A percentile compares a stretch with the other conserved stretches of the same genome.
Conservation (phyloP, 1,139 yeast genomes). For the Fermentozyma sake region DNA sequence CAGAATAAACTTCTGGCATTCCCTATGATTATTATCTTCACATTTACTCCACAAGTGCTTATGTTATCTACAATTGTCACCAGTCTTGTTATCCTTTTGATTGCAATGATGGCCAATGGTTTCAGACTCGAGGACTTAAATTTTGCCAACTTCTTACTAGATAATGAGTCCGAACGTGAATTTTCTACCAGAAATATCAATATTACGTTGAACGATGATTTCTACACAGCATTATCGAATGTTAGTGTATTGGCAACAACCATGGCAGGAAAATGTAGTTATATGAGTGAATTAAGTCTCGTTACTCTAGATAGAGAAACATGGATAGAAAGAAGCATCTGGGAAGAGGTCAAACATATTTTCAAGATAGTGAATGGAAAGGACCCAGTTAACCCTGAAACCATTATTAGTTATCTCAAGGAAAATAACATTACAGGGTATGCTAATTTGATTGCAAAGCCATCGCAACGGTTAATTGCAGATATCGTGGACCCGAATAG, state of each 20-base stretch:
- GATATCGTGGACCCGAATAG: conserved; percentile 10
- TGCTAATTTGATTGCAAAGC: conserved; percentile 27
- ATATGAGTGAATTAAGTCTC: conserved; percentile 55
- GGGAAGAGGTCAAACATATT: conserved; percentile 2
- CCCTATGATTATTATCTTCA: conserved; percentile 52
- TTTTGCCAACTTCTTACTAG: conserved; percentile 42
- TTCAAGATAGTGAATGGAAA: background rate
- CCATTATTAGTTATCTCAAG: conserved; percentile 13
- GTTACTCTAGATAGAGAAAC: conserved; percentile 48
- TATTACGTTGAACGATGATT: conserved; percentile 51
- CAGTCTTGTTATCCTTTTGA: conserved; percentile 46
- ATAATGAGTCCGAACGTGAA: conserved; percentile 30
- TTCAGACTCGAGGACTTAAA: conserved; percentile 41
- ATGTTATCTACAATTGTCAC: conserved; percentile 45
- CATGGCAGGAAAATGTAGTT: conserved; percentile 63
- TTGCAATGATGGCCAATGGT: conserved; percentile 62
- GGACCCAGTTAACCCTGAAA: conserved; percentile 2
- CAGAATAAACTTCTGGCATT: conserved; percentile 39
- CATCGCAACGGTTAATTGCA: conserved; percentile 23
- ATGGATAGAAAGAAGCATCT: conserved; percentile 48
- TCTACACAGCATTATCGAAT: conserved; percentile 56
- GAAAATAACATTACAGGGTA: conserved; percentile 25
- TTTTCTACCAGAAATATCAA: conserved; percentile 6
- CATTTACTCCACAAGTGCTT: conserved; percentile 59
- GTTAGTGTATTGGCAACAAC: conserved; percentile 61